Evolutionary conservation across 306 rosid genomes (phyloP).

Genomic region (Elaeagnus macrophylla): DNA sequence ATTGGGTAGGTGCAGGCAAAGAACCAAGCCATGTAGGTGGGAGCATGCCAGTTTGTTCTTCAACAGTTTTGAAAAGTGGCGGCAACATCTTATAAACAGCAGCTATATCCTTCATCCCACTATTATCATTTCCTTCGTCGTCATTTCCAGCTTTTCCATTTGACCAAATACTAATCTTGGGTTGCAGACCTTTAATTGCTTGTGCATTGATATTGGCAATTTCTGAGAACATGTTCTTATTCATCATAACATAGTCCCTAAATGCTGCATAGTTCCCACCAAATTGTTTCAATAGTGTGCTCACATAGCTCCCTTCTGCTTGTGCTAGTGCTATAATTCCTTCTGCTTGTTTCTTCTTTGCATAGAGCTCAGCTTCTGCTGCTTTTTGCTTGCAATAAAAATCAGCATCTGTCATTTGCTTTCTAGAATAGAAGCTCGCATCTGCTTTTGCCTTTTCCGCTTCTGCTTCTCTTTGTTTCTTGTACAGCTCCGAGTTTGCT

Average conservation of each 20-base stretch:
- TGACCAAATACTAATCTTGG: constrained; percentile 27
- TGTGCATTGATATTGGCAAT: constrained; percentile 22
- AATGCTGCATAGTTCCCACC: constrained; percentile 13
- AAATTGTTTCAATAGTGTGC: constrained; percentile 5
- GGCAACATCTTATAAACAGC: constrained; percentile 29
- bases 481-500: constrained; percentile 20
- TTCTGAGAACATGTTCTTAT: constrained; percentile 11
- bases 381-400: constrained; percentile 14
- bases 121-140: not conserved
- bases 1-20: too few species aligned
- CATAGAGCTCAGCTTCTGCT: constrained; percentile 24
- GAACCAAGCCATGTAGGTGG: too few species aligned
- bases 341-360: constrained; percentile 24
- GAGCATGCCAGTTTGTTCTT: too few species aligned
- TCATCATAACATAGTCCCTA: constrained; percentile 24
- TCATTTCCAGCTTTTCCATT: not conserved
- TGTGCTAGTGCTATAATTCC: constrained; percentile 11
- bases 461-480: constrained; percentile 20
- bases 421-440: constrained; percentile 4
- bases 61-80: too few species aligned
- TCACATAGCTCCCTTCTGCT: constrained; percentile 9
- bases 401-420: constrained; percentile 14
- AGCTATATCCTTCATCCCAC: constrained; percentile 9
- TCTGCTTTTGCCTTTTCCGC: constrained; percentile 16
- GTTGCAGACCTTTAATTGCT: constrained; percentile 16